Percentiles rank a stretch among this genome's conserved stretches.
Evolutionary conservation across 129 eudicot genomes (phyloP).

Genomic region (Daucus carota): DH1_v3.0 NC_030388.2:25798501-25799000

Average conservation of each 20-base stretch:
- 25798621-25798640: neutral
- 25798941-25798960: too few relatives aligned
- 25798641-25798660: neutral
- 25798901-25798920: neutral
- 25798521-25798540: slow-evolving; percentile 70
- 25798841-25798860: neutral
- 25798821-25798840: neutral
- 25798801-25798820: neutral
- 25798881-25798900: neutral
- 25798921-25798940: too few relatives aligned
- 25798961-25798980: neutral
- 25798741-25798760: neutral
- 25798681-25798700: neutral
- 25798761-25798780: neutral
- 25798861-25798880: neutral
- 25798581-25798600: slow-evolving; percentile 70
- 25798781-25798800: neutral
- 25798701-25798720: too few relatives aligned
- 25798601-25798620: neutral
- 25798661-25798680: neutral
- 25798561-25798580: slow-evolving; percentile 66
- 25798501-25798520: slow-evolving; percentile 71
- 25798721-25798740: neutral
- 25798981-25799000: neutral
- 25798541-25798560: slow-evolving; percentile 75